Conservation (phyloP, 176 grass and related monocot genomes). For the Thinopyrum elongatum region DNA sequence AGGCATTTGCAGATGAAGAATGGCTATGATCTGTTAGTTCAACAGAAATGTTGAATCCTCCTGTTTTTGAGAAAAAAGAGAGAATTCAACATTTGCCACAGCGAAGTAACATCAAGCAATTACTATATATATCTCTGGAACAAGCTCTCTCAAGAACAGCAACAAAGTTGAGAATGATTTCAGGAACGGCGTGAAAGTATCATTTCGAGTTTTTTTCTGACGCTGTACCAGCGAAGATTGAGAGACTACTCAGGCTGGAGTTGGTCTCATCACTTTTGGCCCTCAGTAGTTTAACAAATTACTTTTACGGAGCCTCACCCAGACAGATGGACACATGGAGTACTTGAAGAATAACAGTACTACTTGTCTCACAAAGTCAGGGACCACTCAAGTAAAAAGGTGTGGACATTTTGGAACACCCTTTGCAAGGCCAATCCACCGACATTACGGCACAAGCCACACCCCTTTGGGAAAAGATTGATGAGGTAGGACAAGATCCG, state of each 20-base stretch:
- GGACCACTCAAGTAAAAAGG: slow-evolving; percentile 14
- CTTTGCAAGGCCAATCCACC: not conserved
- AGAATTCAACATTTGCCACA: not conserved
- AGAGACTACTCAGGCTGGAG: not conserved
- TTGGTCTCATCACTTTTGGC: not conserved
- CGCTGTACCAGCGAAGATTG: not conserved
- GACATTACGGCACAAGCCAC: not conserved
- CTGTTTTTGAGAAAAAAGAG: too few relatives aligned
- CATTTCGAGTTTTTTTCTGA: not conserved
- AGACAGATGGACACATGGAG: not conserved
- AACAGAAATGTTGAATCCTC: not conserved
- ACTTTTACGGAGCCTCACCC: not conserved
- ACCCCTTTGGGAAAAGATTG: slow-evolving; percentile 11
- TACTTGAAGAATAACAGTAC: not conserved
- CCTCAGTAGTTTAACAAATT: not conserved
- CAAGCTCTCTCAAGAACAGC: not conserved
- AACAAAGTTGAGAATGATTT: too few relatives aligned
- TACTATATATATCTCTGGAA: too few relatives aligned
- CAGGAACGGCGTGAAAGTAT: not conserved
- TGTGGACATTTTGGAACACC: not conserved
- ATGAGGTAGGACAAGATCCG: slow-evolving; percentile 44
- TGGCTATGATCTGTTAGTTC: not conserved
- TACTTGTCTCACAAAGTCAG: not conserved
- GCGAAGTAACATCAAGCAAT: not conserved
- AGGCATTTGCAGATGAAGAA: not conserved